Conservation (phyloP, 2,329 filamentous ascomycete genomes). For the Microdochium trichocladiopsis region DNA sequence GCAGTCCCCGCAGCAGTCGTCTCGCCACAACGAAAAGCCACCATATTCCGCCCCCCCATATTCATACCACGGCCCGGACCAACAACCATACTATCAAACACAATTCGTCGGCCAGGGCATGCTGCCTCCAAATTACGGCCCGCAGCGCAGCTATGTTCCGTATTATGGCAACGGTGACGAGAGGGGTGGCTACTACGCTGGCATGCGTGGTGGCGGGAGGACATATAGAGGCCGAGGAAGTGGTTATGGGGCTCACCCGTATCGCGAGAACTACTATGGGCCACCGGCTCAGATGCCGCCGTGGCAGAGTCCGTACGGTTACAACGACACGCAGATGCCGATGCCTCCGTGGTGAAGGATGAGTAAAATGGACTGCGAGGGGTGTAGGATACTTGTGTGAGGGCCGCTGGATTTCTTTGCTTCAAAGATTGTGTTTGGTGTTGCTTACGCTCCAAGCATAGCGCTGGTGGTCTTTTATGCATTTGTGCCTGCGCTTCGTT, state of each 20-base stretch:
- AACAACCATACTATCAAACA: not conserved
- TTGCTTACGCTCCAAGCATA: no score
- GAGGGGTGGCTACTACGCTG: not conserved
- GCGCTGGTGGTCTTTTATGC: not conserved
- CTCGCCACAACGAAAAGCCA: not conserved
- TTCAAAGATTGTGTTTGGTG: no score
- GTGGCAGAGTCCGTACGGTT: constrained; percentile 1
- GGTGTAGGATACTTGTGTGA: no score
- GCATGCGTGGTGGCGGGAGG: not conserved
- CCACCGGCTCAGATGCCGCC: not conserved
- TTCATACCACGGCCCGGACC: not conserved
- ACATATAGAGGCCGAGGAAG: not conserved
- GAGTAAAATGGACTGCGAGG: no score
- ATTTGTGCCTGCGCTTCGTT: not conserved
- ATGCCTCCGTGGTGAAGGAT: not conserved
- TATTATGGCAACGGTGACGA: not conserved
- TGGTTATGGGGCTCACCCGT: constrained; percentile 8
- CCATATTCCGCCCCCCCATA: not conserved
- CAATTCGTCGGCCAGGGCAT: not conserved
- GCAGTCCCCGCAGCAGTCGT: not conserved
- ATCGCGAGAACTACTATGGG: not conserved
- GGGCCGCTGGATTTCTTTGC: no score
- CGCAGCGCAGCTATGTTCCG: not conserved
- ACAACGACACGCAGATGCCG: constrained; percentile 4
- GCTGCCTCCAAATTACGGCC: not conserved